Conservation (phyloP, 2,329 filamentous ascomycete genomes). For the Colletotrichum sidae region DNA sequence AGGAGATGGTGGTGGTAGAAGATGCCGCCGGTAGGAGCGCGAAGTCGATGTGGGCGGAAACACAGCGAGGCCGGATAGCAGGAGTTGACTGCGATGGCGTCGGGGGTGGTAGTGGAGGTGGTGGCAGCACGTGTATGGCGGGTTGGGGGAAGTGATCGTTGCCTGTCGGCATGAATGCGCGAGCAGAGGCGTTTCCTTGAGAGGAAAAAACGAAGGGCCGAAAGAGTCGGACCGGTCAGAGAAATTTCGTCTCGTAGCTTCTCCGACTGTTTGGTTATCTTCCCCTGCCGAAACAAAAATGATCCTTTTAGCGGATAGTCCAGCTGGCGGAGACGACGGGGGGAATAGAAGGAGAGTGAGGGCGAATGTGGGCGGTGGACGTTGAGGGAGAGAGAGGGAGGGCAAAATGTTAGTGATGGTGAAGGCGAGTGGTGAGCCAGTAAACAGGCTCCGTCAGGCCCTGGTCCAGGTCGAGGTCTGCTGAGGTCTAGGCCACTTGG, state of each 20-base stretch:
- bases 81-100: slow-evolving; percentile 3
- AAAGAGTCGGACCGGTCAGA: slow-evolving; percentile 28
- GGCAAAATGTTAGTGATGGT: too few species aligned
- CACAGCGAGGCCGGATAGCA: slow-evolving; percentile 23
- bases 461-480: too few species aligned
- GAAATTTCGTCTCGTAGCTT: slow-evolving; percentile 34
- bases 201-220: slow-evolving; percentile 25
- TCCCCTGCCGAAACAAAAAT: slow-evolving; percentile 38
- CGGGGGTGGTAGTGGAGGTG: not conserved
- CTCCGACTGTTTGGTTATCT: slow-evolving; percentile 23
- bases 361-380: not conserved
- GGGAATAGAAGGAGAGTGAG: not conserved
- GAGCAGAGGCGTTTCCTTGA: not conserved
- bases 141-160: slow-evolving; percentile 34
- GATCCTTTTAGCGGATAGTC: slow-evolving; percentile 26
- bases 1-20: not conserved
- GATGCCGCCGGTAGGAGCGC: slow-evolving; percentile 5
- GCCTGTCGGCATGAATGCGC: slow-evolving; percentile 40
- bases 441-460: too few species aligned
- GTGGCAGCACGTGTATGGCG: slow-evolving; percentile 23
- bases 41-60: slow-evolving; percentile 13
- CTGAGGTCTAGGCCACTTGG: too few species aligned
- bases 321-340: slow-evolving; percentile 23
- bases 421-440: too few species aligned
- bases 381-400: too few species aligned